These are phyloP conservation scores for Symmetrospora coprosmae DNA, from an alignment of 768 basidiomycete genomes.

Conservation along the genomic window DNA sequence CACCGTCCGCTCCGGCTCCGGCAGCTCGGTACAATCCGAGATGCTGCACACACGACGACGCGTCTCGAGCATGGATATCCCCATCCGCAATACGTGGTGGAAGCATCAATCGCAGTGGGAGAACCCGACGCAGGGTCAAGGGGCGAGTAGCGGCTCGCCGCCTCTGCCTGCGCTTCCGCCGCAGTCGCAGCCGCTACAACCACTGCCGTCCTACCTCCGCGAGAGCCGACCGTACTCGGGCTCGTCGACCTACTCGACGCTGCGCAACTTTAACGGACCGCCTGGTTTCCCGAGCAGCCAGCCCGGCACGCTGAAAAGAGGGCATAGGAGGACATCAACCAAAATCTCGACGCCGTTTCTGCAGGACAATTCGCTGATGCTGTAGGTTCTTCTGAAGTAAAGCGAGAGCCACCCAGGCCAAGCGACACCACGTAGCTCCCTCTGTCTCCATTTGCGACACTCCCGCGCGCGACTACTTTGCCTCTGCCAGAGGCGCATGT, in stretches of 20 bases:
- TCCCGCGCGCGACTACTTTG: no score
- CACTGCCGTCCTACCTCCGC: no score
- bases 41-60: neutral
- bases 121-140: neutral
- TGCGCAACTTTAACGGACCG: neutral
- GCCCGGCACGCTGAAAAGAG: neutral
- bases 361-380: conserved; percentile 14
- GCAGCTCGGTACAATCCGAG: conserved; percentile 13
- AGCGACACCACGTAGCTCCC: no score
- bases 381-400: neutral
- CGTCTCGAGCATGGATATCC: neutral
- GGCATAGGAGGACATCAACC: neutral
- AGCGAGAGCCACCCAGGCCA: neutral
- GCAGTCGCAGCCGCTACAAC: neutral
- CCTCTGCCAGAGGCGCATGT: no score
- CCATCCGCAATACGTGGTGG: conserved; percentile 11
- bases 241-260: conserved; percentile 5
- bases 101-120: conserved; percentile 11
- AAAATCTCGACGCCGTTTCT: conserved; percentile 12
- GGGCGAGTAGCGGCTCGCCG: neutral
- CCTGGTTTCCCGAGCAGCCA: neutral
- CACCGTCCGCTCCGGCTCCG: conserved; percentile 2
- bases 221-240: conserved; percentile 8
- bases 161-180: no score
- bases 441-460: no score